Base-by-base conservation (phyloP, 768 basidiomycete species). In the Agrocybe praecox region DNA sequence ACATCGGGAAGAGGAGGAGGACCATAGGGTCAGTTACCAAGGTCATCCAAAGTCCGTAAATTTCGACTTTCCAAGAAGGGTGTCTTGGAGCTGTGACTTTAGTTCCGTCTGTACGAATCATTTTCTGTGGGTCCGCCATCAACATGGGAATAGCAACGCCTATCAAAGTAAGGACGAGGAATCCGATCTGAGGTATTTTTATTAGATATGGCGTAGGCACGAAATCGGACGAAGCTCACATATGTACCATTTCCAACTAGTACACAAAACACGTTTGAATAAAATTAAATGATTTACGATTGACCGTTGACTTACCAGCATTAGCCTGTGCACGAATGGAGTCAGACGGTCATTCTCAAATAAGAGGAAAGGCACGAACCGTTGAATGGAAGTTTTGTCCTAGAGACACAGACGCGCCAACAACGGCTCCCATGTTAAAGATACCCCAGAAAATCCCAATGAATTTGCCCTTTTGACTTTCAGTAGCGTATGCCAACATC, bases 391-490 rank as follows among this genome's bases (percentile, higher is more conserved):
- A 86, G 65, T 92, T 92, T 62, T 83, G 75, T 0, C 83, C 92
- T 34, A 93, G 75, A 14, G 90, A 85, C 29, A 93, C 89, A 9
- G 87, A 76, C 5, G 89, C 83, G 26, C 92, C 91, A 46, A 94
- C 85, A 46, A 94, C 89, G 46, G 86, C 86, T 24, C 90, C 90
- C 19, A 92, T 58, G 63, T 93, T 92, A 76, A 94, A 94, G 58
- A 93, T 89, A 44, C 81, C 73, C 92, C 92, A 94, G 73, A 93
- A 94, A 46, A 91, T 83, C 40, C 81, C 86, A 50, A 94, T 91
- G 71, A 80, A 92, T 29, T 72, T 74, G 15, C 91, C 91, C 69
- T 94, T 94, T 67, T 93, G 83, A 46, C 70, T 65, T 67, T 94
- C 91, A 0, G 89, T 91, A 0, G 91, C 89, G 69, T 94, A 94